Base-by-base conservation (phyloP, 345 rosid genomes). In the Acer saccharum region DNA sequence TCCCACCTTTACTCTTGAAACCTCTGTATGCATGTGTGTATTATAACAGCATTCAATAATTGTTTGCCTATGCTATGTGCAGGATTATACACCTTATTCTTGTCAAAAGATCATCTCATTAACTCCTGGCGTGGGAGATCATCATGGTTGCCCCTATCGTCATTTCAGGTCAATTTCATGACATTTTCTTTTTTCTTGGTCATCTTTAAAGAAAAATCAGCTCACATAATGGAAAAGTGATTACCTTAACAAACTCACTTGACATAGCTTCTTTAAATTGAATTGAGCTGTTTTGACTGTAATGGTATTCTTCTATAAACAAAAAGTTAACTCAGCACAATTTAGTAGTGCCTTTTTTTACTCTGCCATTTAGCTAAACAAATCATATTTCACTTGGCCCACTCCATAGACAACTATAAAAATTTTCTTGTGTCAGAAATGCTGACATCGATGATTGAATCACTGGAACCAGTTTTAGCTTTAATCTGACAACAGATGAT, bases 61-160 rank as follows among this genome's bases (percentile, higher is more conserved):
- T 7, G 12, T 32, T 3, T 10, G 2, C 29, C 46, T 68, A 35
- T 82, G 74, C 41, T 65, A 62, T 69, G 78, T 86, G 82, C 92
- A 94, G 99, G 99, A 96, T 85, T 94, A 94, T 81, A 92, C 97
- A 52, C 98, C 99, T 80, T 94, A 88, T 88, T 90, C 97, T 76
- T 96, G 98, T 87, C 97, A 90, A 79, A 96, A 91, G 80, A 83
- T 90, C 74, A 94, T 94, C 69, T 86, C 90, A 41, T 86, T 84
- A 63, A 90, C 92, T 72, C 98, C 98, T 82, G 90, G 94, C 14
- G 88, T 81, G 52, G 98, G 99, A 25, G 97, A 94, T 81, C 93
- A 96, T 82, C 97, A 92, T 72, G 97, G 99, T 70, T 96, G 98
- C 73, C 99, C 99, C 48, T 96, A 88, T 80, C 89, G 97, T 76